A percentile compares a stretch with the other conserved stretches of the same genome.
Evolutionary conservation across 352 stramenopile genomes (phyloP).

Genomic region (Globisporangium yorkense): DNA sequence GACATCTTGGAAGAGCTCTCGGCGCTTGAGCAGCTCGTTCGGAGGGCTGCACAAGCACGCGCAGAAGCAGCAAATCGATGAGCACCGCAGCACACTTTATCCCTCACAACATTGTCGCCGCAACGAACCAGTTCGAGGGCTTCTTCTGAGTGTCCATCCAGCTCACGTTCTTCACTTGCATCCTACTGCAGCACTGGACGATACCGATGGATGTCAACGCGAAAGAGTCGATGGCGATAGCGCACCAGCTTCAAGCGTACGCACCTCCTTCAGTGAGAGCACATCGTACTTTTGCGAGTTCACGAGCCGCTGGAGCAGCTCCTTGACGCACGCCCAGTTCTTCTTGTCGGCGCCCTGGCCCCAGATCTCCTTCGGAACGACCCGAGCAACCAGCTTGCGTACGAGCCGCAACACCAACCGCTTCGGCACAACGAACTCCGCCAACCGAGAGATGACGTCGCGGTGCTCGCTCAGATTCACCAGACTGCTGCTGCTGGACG

Average conservation of each 20-base stretch:
- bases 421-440: constrained; percentile 39
- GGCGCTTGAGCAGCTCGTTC: constrained; percentile 46
- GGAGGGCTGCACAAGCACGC: constrained; percentile 26
- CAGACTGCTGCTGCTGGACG: constrained; percentile 6
- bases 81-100: neutral
- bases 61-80: neutral
- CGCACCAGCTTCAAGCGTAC: neutral
- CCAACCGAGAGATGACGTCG: constrained; percentile 33
- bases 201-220: neutral
- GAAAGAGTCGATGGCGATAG: neutral
- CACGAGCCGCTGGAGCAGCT: constrained; percentile 37
- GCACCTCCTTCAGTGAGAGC: constrained; percentile 49
- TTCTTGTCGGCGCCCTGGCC: constrained; percentile 18
- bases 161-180: constrained; percentile 34
- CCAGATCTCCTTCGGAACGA: constrained; percentile 64
- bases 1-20: constrained; percentile 32
- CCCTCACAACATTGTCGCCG: neutral
- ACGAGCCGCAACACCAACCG: constrained; percentile 40
- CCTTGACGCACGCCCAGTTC: constrained; percentile 57
- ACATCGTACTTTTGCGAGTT: constrained; percentile 52
- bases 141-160: constrained; percentile 28
- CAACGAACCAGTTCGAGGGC: constrained; percentile 24
- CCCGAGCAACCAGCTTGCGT: constrained; percentile 35
- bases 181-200: constrained; percentile 21
- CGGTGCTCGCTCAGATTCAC: constrained; percentile 47